Evolutionary conservation across 306 rosid species (phyloP).

Genomic region (Cicer yamashitae): DNA sequence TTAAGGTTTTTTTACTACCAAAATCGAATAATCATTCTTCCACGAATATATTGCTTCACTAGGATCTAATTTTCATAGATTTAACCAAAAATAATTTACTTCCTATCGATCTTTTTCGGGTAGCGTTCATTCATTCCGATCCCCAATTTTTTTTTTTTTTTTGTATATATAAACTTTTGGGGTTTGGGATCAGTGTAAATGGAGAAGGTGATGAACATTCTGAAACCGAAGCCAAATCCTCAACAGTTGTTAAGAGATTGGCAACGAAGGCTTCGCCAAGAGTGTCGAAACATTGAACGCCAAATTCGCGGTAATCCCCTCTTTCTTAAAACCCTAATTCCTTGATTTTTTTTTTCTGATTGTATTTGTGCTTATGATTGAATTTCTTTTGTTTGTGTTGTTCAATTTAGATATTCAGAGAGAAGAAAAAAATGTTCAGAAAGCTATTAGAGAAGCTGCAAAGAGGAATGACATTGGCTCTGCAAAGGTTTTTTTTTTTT

Average conservation of each 20-base stretch:
- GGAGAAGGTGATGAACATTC: constrained; percentile 78
- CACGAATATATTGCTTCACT: constrained; percentile 4
- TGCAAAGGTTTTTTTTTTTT: constrained; percentile 68
- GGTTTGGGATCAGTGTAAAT: constrained; percentile 45
- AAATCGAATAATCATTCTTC: constrained; percentile 27
- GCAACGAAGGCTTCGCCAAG: constrained; percentile 94
- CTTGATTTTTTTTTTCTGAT: not conserved
- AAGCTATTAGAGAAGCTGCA: constrained; percentile 90
- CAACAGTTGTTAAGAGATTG: constrained; percentile 78
- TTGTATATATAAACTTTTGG: constrained; percentile 4
- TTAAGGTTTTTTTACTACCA: not conserved
- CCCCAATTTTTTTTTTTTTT: not conserved
- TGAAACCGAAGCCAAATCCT: constrained; percentile 78
- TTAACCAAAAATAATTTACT: not conserved
- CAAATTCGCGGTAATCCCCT: constrained; percentile 77
- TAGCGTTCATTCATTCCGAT: constrained; percentile 33
- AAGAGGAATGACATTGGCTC: constrained; percentile 96
- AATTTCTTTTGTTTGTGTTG: constrained; percentile 18
- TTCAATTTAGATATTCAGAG: constrained; percentile 76
- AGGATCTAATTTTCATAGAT: constrained; percentile 7
- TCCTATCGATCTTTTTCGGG: constrained; percentile 12
- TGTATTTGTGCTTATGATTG: constrained; percentile 14
- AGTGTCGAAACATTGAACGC: constrained; percentile 88
- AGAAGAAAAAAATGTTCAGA: constrained; percentile 89
- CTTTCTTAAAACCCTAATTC: constrained; percentile 26